phyloP scores from a whole-genome alignment of 306 rosid species.

The Cyamopsis tetragonoloba region DNA sequence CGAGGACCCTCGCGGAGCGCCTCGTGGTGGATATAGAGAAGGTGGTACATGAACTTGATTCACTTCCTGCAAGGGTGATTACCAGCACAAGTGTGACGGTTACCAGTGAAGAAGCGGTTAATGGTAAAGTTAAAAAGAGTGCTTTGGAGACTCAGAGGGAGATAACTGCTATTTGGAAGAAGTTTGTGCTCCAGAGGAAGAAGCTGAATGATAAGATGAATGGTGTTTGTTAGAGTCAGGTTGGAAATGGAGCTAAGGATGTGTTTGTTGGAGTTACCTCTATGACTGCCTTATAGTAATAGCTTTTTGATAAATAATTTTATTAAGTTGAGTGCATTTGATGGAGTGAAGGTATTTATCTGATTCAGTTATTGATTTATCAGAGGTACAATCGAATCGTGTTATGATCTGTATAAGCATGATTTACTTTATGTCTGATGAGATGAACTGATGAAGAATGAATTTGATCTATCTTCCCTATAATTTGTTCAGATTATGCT shows the following conservation, averaged over 20 bases:
- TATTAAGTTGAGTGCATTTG: background rate
- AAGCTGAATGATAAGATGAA: conserved; percentile 67
- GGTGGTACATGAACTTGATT: conserved; percentile 75
- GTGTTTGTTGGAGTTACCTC: background rate
- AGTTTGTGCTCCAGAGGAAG: conserved; percentile 72
- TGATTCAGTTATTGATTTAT: background rate
- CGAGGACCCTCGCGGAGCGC: conserved; percentile 87
- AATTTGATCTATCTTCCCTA: background rate
- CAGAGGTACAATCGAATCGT: background rate
- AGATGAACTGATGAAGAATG: background rate
- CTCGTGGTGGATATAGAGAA: conserved; percentile 59
- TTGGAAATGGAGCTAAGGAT: background rate
- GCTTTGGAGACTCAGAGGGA: conserved; percentile 60
- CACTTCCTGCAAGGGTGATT: conserved; percentile 43
- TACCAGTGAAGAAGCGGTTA: conserved; percentile 9
- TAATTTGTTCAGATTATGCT: background rate
- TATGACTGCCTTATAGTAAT: background rate
- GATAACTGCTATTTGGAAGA: conserved; percentile 73
- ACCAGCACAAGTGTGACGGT: conserved; percentile 24
- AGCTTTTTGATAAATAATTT: background rate
- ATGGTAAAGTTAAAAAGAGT: conserved; percentile 39
- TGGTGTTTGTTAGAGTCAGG: conserved; percentile 49
- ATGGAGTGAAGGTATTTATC: conserved; percentile 3
- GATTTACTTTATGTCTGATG: background rate
- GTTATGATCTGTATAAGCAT: background rate